These are phyloP conservation scores for Litchi chinensis DNA, from an alignment of 345 rosid genomes.

Conservation along the genomic window DNA sequence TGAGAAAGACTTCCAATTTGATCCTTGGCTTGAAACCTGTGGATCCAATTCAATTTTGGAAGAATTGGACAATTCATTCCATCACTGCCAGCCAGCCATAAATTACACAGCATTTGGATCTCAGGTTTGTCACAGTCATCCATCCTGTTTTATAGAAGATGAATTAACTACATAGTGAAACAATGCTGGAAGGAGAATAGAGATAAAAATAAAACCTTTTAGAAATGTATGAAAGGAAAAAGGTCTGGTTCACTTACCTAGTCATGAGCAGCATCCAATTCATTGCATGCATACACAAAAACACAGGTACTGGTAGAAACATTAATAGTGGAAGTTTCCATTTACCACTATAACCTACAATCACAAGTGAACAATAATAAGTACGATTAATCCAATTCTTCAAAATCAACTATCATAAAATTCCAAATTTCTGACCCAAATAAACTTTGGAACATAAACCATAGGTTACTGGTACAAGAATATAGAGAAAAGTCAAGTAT, in stretches of 20 bases:
- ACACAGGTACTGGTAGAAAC: slow-evolving; percentile 78
- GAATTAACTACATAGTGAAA: not conserved
- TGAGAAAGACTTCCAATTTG: slow-evolving; percentile 87
- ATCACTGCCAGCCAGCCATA: slow-evolving; percentile 63
- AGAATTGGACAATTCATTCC: slow-evolving; percentile 91
- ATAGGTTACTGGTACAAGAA: not conserved
- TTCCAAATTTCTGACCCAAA: not conserved
- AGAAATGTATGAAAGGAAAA: not conserved
- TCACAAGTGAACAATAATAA: not conserved
- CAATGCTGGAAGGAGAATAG: not conserved
- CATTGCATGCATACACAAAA: slow-evolving; percentile 60
- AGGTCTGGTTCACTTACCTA: slow-evolving; percentile 46
- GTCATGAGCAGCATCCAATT: slow-evolving; percentile 36
- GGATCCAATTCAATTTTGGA: slow-evolving; percentile 58
- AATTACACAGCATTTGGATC: slow-evolving; percentile 61
- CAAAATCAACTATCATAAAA: not conserved
- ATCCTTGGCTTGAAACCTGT: slow-evolving; percentile 38
- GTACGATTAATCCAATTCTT: not conserved
- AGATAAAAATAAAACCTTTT: not conserved
- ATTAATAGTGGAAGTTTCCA: slow-evolving; percentile 73
- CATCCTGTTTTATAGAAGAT: not conserved
- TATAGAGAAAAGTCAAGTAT: too few relatives aligned
- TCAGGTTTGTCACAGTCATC: slow-evolving; percentile 60
- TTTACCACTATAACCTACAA: slow-evolving; percentile 82
- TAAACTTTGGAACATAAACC: not conserved